Conservation (phyloP, 1,284 basidiomycete species). For the Mycosarcoma maydis region DNA sequence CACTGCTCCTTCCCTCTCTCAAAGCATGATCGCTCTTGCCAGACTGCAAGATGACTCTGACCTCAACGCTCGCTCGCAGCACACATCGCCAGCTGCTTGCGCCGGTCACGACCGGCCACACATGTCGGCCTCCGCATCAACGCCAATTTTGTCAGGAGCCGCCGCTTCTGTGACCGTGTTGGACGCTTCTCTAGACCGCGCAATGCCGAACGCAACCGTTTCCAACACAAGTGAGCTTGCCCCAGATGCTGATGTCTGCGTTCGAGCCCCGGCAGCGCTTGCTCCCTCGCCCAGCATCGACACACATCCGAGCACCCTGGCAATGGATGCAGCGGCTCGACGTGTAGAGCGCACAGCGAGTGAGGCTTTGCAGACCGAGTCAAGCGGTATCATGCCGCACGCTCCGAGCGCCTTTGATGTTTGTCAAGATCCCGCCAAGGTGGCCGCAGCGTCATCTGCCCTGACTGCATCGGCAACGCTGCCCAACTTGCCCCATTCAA, state of each 20-base stretch:
- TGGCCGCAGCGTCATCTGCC: slow-evolving; percentile 27
- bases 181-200: no score
- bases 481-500: slow-evolving; percentile 27
- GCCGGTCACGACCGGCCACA: background rate
- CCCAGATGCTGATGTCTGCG: background rate
- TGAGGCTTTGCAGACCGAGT: slow-evolving; percentile 2
- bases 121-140: slow-evolving; percentile 18
- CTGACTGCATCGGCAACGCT: slow-evolving; percentile 29
- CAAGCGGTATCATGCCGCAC: slow-evolving; percentile 19
- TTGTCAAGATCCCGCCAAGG: slow-evolving; percentile 48
- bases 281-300: slow-evolving; percentile 40
- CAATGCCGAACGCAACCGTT: no score
- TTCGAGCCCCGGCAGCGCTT: slow-evolving; percentile 2
- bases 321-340: background rate
- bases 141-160: slow-evolving; percentile 8
- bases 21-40: slow-evolving; percentile 29
- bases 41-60: slow-evolving; percentile 6
- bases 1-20: slow-evolving; percentile 17
- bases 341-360: background rate
- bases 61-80: background rate
- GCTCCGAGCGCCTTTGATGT: slow-evolving; percentile 47
- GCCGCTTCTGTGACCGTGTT: no score
- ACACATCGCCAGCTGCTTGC: background rate
- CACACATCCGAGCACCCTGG: slow-evolving; percentile 7
- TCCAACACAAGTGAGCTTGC: no score